Conservation (phyloP, 192 early-diverging fungal species). For the Linnemannia elongata region DNA sequence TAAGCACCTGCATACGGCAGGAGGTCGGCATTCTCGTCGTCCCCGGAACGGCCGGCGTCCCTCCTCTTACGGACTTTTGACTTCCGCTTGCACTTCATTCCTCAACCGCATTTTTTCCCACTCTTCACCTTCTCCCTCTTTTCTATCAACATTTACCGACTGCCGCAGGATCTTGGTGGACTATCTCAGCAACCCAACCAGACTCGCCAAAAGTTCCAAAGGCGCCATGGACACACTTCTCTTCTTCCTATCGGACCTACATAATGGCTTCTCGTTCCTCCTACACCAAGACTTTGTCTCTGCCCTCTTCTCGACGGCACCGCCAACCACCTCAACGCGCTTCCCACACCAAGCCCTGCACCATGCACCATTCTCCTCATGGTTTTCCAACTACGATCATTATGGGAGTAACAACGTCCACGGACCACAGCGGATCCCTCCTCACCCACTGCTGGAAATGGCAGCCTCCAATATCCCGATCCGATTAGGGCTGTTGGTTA, state of each 20-base stretch:
- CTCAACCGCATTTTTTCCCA: background rate
- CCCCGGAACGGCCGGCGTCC: background rate
- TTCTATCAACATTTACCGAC: too few relatives aligned
- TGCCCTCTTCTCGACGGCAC: background rate
- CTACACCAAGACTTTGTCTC: background rate
- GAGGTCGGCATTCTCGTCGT: background rate
- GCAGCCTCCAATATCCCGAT: slow-evolving; percentile 36
- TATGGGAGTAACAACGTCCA: background rate
- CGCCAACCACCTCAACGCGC: background rate
- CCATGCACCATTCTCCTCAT: background rate
- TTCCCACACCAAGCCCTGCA: background rate
- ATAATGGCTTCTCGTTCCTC: background rate
- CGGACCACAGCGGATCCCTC: slow-evolving; percentile 7
- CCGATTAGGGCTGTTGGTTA: slow-evolving; percentile 14
- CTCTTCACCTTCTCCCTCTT: background rate
- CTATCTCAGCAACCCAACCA: too few relatives aligned
- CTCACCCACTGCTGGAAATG: slow-evolving; percentile 22
- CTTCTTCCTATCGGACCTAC: background rate
- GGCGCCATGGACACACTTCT: background rate
- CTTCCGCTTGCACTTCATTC: background rate
- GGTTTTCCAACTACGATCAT: background rate
- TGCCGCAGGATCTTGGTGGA: too few relatives aligned
- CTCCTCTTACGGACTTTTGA: background rate
- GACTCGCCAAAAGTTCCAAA: background rate
- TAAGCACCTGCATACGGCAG: background rate